Conservation (phyloP, 164 flowering plant species). For the Stephania yunnanensis region DNA sequence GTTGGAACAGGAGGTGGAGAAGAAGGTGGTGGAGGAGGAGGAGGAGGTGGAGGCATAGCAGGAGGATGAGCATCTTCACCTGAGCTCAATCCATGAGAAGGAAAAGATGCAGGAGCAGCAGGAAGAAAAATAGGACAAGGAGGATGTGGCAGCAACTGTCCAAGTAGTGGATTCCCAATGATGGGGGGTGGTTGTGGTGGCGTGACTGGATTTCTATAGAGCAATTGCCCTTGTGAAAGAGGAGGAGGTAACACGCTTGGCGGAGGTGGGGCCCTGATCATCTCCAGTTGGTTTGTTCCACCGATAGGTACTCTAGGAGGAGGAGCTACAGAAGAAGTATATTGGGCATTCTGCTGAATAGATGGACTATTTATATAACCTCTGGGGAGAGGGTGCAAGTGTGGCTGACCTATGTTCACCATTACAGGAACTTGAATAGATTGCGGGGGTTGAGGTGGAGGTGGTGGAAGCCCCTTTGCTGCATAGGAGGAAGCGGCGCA, state of each 20-base stretch:
- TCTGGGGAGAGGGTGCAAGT: constrained; percentile 18
- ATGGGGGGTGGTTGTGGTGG: constrained; percentile 17
- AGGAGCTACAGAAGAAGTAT: constrained; percentile 19
- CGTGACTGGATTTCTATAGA: constrained; percentile 23
- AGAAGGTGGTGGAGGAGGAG: constrained; percentile 28
- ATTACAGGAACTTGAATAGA: constrained; percentile 14
- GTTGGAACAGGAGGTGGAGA: constrained; percentile 30
- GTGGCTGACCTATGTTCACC: constrained; percentile 27
- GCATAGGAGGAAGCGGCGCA: constrained; percentile 4
- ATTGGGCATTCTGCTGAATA: constrained; percentile 28
- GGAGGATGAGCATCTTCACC: constrained; percentile 20
- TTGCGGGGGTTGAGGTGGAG: constrained; percentile 13
- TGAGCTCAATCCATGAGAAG: constrained; percentile 13
- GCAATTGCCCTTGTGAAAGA: constrained; percentile 32
- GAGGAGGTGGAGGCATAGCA: constrained; percentile 24
- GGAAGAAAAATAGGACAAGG: constrained; percentile 24
- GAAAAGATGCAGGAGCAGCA: constrained; percentile 21
- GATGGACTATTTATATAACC: constrained; percentile 23
- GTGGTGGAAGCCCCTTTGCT: constrained; percentile 8
- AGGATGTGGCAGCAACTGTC: constrained; percentile 19
- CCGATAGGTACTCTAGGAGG: constrained; percentile 16
- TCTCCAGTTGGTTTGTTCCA: constrained; percentile 14
- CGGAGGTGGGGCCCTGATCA: constrained; percentile 19
- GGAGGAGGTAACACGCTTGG: constrained; percentile 40
- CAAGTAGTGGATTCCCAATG: constrained; percentile 22